A percentile compares a stretch with the other conserved stretches of the same genome.
Conservation (phyloP, 2,329 filamentous ascomycete species). For the Apiospora rasikravindrae region DNA sequence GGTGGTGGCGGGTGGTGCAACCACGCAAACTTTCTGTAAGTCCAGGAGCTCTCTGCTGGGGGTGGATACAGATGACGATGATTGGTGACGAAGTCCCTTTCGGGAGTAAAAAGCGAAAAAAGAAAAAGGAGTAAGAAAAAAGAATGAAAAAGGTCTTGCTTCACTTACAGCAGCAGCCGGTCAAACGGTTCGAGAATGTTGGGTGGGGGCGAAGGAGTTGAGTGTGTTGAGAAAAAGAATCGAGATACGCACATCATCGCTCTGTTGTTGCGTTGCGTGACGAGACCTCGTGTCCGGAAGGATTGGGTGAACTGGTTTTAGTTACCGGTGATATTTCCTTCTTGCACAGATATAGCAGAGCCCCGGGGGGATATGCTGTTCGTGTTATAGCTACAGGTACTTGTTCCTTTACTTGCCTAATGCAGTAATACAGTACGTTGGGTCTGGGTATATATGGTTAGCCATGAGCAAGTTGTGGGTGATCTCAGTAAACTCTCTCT, state of each 20-base stretch:
- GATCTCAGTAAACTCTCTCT: not conserved
- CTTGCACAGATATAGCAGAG: not conserved
- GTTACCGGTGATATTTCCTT: not conserved
- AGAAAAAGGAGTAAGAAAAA: not conserved
- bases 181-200: constrained; percentile 3
- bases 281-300: not conserved
- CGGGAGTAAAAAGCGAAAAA: not conserved
- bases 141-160: not conserved
- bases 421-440: not conserved
- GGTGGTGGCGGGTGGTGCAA: not conserved
- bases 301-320: not conserved
- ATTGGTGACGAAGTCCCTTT: not conserved
- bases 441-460: not conserved
- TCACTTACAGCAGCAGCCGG: not conserved
- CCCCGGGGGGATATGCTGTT: not conserved
- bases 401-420: not conserved
- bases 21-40: not conserved
- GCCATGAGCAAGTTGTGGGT: not conserved
- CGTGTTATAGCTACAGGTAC: not conserved
- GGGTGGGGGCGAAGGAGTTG: not conserved
- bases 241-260: not conserved
- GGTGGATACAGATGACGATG: not conserved
- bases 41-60: not conserved
- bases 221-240: not conserved
- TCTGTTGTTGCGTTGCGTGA: not conserved